Base-by-base conservation (phyloP, 306 rosid genomes). In the Hippophae tibetana region DNA sequence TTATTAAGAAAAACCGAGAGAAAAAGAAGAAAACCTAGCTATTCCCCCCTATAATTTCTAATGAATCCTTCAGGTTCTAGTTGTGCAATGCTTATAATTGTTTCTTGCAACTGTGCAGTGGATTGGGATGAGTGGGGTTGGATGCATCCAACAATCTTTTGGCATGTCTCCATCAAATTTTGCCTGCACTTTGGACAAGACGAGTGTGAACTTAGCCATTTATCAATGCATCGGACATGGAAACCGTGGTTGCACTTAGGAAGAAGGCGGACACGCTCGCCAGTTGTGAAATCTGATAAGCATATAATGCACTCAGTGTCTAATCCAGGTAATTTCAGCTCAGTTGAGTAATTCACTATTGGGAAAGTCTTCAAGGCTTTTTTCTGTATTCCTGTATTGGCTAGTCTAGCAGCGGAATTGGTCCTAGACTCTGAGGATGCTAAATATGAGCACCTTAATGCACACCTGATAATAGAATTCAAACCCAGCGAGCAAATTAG, bases 161-260 rank as follows among this genome's bases (percentile, higher is more conserved):
- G 78, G 49, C 89, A 87, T 0, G 93, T 92, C 47, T 76, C 89
- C 12, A 92, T 74, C 3, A 92, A 82, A 76, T 87, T 81, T 41
- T 85, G 93, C 49, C 98, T 74, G 56, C 98, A 92, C 64, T 81
- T 92, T 8, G 98, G 98, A 78, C 98, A 92, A 3, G 98, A 92
- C 0, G 96, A 87, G 66, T 92, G 96, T 0, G 93, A 85, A 47
- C 81, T 76, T 1, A 92, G 75, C 98, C 98, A 92, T 58, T 83
- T 87, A 58, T 85, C 98, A 47, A 92, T 87, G 74, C 98, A 92
- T 0, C 76, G 76, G n/a, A 81, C 76, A 26, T 92, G 98, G 54
- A 85, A 92, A 0, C 96, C 93, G 45, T 92, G 98, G 84, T 83
- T 75, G 63, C 98, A 92, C 69, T 78, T 92, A 0, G 98, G 98